These are phyloP conservation scores for Scopulariopsis brevicaulis DNA, from an alignment of 2,329 filamentous ascomycete genomes.

Conservation along the genomic window DNA sequence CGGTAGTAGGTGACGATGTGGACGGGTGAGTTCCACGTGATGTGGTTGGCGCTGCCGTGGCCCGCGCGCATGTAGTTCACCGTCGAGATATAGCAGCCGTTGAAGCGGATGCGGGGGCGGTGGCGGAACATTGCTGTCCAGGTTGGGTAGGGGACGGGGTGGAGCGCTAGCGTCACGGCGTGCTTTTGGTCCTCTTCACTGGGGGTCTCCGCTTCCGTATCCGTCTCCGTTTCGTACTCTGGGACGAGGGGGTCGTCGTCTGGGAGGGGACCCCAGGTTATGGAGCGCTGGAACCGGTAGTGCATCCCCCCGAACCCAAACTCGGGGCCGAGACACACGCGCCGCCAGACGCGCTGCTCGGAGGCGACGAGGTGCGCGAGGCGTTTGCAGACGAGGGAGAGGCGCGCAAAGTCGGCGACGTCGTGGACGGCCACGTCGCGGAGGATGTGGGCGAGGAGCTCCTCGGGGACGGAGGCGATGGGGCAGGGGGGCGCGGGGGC, in stretches of 20 bases:
- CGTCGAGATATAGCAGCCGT: slow-evolving; percentile 91
- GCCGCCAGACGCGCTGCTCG: slow-evolving; percentile 80
- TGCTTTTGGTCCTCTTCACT: slow-evolving; percentile 11
- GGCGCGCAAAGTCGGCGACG: slow-evolving; percentile 62
- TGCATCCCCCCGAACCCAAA: slow-evolving; percentile 79
- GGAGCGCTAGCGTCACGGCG: slow-evolving; percentile 25
- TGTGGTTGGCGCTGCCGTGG: slow-evolving; percentile 53
- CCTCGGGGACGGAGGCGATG: slow-evolving; percentile 65
- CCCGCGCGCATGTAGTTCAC: slow-evolving; percentile 90
- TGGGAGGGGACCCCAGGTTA: slow-evolving; percentile 40
- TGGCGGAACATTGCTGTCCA: slow-evolving; percentile 66
- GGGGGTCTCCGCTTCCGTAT: slow-evolving; percentile 13
- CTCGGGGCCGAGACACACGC: slow-evolving; percentile 55
- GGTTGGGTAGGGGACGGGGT: slow-evolving; percentile 33
- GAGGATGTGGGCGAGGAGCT: slow-evolving; percentile 74
- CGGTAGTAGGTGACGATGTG: slow-evolving; percentile 98
- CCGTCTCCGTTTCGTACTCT: background rate
- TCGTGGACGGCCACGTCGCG: slow-evolving; percentile 61
- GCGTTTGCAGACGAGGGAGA: slow-evolving; percentile 74
- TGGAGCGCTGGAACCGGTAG: slow-evolving; percentile 59
- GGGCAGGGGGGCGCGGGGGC: slow-evolving; percentile 68
- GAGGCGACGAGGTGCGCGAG: slow-evolving; percentile 75
- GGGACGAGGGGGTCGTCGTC: slow-evolving; percentile 19
- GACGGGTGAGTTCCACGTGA: slow-evolving; percentile 72
- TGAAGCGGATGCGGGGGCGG: slow-evolving; percentile 82